Conservation (phyloP, 2,329 filamentous ascomycete genomes). For the Lecanicillium sp. region DNA sequence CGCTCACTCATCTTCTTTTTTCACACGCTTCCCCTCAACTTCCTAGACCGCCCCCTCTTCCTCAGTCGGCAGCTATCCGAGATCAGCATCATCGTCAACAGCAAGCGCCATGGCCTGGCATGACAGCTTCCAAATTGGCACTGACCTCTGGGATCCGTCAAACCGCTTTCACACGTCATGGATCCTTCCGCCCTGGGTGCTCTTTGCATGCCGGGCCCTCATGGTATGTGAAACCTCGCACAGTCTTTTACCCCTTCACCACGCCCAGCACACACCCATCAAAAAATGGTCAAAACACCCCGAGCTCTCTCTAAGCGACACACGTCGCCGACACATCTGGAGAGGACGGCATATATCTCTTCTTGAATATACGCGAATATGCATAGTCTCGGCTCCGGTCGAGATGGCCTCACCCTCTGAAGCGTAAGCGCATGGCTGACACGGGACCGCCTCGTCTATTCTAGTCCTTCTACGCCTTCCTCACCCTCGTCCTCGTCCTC, state of each 20-base stretch:
- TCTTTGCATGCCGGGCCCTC: constrained; percentile 52
- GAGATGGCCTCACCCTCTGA: no score
- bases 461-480: constrained; percentile 62
- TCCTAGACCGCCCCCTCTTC: no score
- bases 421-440: no score
- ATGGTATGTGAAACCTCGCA: constrained; percentile 41
- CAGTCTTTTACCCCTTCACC: no score
- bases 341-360: constrained; percentile 17
- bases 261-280: neutral
- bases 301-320: neutral
- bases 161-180: constrained; percentile 76
- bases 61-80: neutral
- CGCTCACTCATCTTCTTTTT: no score
- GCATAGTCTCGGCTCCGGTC: no score
- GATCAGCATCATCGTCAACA: constrained; percentile 12
- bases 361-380: no score
- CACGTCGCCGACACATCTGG: neutral
- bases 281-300: neutral
- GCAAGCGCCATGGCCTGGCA: constrained; percentile 14
- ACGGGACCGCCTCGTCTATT: no score
- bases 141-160: constrained; percentile 45
- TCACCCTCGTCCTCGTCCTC: constrained; percentile 62
- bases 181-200: constrained; percentile 60
- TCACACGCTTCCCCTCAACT: no score
- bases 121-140: constrained; percentile 33